These are phyloP conservation scores for Cyclanthera cordifolia DNA, from an alignment of 306 rosid genomes.

Conservation along the genomic window DNA sequence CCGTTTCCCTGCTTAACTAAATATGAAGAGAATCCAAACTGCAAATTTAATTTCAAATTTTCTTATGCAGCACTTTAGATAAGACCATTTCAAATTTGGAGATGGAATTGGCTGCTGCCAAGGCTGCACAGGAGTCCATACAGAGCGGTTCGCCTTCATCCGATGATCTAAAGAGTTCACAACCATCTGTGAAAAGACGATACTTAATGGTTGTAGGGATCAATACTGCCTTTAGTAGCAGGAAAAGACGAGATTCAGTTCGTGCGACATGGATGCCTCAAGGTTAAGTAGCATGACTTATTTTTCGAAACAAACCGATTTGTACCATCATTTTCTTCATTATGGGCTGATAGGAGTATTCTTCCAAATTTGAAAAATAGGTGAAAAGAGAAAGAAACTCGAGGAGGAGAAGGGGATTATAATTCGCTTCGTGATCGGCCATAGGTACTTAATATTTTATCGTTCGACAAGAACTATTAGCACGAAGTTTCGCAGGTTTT, in stretches of 20 bases:
- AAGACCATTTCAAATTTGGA: slow-evolving; percentile 85
- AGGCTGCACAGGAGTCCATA: slow-evolving; percentile 67
- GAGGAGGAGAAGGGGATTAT: slow-evolving; percentile 98
- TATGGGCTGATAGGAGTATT: slow-evolving; percentile 14
- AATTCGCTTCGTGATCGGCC: slow-evolving; percentile 87
- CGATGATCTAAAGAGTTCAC: slow-evolving; percentile 31
- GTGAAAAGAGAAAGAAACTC: slow-evolving; percentile 79
- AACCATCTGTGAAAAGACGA: slow-evolving; percentile 49
- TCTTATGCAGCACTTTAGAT: slow-evolving; percentile 53
- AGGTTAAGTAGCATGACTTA: slow-evolving; percentile 36
- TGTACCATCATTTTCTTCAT: not conserved
- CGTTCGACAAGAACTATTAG: not conserved
- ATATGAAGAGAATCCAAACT: not conserved
- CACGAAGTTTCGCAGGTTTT: not conserved
- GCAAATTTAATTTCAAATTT: not conserved
- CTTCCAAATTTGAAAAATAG: slow-evolving; percentile 32
- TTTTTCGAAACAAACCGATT: not conserved
- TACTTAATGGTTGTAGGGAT: slow-evolving; percentile 86
- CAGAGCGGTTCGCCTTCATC: slow-evolving; percentile 58
- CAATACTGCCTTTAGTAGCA: slow-evolving; percentile 96
- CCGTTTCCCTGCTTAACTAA: not conserved
- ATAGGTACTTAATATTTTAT: slow-evolving; percentile 36
- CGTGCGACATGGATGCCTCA: slow-evolving; percentile 96
- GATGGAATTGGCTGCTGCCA: slow-evolving; percentile 93
- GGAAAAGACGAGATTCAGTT: slow-evolving; percentile 94